Evolutionary conservation across 306 rosid genomes (phyloP).

Genomic region (Spatholobus suberectus): DNA sequence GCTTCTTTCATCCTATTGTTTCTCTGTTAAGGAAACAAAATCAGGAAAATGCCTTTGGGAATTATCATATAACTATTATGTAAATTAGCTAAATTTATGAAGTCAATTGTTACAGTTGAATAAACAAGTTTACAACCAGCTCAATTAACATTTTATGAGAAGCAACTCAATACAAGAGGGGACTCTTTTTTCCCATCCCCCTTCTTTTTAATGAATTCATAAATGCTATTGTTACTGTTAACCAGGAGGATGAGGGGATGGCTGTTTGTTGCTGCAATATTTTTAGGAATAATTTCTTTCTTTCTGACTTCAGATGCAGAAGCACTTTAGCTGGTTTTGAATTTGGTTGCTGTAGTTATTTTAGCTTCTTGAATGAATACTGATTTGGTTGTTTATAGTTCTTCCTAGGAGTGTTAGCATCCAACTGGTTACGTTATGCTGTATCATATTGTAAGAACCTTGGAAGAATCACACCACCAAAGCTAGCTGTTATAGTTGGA

Average conservation of each 20-base stretch:
- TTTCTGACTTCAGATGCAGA: not conserved
- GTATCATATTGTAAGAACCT: not conserved
- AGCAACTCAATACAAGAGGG: too few relatives aligned
- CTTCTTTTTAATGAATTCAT: not conserved
- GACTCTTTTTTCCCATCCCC: not conserved
- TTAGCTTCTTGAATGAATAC: not conserved
- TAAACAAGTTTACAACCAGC: not conserved
- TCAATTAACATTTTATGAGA: not conserved
- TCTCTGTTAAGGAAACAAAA: constrained; percentile 15
- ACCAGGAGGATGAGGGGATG: too few relatives aligned
- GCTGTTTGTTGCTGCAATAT: too few relatives aligned
- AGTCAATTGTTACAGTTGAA: not conserved
- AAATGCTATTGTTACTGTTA: not conserved
- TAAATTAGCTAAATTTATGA: not conserved
- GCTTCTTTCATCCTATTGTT: not conserved
- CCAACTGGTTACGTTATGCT: not conserved
- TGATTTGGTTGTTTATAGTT: not conserved
- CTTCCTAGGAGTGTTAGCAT: not conserved
- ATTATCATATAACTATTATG: not conserved
- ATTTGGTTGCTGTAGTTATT: not conserved
- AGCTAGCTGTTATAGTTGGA: not conserved
- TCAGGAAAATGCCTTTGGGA: not conserved
- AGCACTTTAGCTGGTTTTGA: constrained; percentile 6
- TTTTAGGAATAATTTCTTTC: not conserved
- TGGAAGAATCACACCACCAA: not conserved